phyloP scores from a whole-genome alignment of 805 yeast species.

The Ogataea chonburiensis region DNA sequence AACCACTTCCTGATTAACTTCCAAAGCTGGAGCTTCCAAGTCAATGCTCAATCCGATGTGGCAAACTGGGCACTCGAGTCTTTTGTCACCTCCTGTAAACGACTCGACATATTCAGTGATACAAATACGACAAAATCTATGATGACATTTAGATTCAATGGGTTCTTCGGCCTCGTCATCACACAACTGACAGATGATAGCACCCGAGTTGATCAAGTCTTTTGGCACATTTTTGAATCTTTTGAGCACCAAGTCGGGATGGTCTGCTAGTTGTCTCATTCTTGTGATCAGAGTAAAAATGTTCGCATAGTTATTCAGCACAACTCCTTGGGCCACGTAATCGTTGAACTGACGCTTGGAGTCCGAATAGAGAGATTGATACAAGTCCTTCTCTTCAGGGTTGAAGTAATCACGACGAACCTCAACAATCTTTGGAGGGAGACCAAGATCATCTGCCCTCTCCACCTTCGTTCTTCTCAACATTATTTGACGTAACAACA shows the following conservation, averaged over 20 bases:
- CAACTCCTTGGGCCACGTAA: slow-evolving; percentile 95
- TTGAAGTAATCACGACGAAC: slow-evolving; percentile 85
- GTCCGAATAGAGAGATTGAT: slow-evolving; percentile 83
- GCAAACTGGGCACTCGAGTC: slow-evolving; percentile 90
- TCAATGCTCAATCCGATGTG: slow-evolving; percentile 92
- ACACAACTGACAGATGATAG: slow-evolving; percentile 85
- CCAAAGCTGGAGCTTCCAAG: slow-evolving; percentile 79
- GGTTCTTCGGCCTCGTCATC: slow-evolving; percentile 99
- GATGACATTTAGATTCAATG: slow-evolving; percentile 91
- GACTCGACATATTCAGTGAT: slow-evolving; percentile 87
- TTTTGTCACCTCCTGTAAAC: slow-evolving; percentile 55
- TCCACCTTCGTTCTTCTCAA: slow-evolving; percentile 92
- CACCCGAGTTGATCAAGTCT: slow-evolving; percentile 39
- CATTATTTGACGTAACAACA: slow-evolving; percentile 78
- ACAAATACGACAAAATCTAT: slow-evolving; percentile 89
- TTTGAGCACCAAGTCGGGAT: slow-evolving; percentile 90
- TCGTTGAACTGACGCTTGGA: slow-evolving; percentile 85
- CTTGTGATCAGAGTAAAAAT: slow-evolving; percentile 93
- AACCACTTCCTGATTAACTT: slow-evolving; percentile 56
- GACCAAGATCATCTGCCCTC: slow-evolving; percentile 94
- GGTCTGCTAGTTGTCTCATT: slow-evolving; percentile 98
- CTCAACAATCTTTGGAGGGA: slow-evolving; percentile 94
- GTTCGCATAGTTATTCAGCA: slow-evolving; percentile 93
- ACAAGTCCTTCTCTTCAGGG: slow-evolving; percentile 92
- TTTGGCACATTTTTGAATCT: slow-evolving; percentile 47